Percentiles rank a stretch among this genome's conserved stretches.
Conservation (phyloP, 2,329 filamentous ascomycete genomes). For the Aspergillus quadricinctus region DNA sequence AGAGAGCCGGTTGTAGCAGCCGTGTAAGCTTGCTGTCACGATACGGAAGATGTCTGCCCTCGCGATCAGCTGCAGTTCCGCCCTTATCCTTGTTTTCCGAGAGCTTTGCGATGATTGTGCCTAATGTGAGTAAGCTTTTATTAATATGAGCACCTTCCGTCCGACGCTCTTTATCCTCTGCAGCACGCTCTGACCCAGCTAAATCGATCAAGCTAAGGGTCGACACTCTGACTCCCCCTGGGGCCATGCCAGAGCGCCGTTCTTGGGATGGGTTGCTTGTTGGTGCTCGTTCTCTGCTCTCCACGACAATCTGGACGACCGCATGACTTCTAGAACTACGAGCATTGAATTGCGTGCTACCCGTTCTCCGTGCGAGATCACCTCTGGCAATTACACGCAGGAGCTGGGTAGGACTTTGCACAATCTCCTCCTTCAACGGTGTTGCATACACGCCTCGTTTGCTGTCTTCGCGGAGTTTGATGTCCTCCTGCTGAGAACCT, state of each 20-base stretch:
- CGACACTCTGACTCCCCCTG: constrained; percentile 90
- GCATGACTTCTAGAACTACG: constrained; percentile 96
- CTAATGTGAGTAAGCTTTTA: constrained; percentile 90
- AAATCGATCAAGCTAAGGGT: constrained; percentile 94
- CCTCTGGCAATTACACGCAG: constrained; percentile 91
- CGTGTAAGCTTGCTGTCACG: constrained; percentile 96
- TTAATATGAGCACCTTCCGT: constrained; percentile 98
- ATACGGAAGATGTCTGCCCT: constrained; percentile 90
- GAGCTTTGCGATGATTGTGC: constrained; percentile 90
- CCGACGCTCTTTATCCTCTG: constrained; percentile 88
- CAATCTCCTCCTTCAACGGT: constrained; percentile 95
- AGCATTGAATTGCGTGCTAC: constrained; percentile 94
- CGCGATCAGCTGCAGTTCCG: constrained; percentile 67
- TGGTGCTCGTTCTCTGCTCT: constrained; percentile 82
- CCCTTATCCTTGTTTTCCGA: constrained; percentile 84
- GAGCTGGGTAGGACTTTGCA: constrained; percentile 93
- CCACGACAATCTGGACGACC: constrained; percentile 97
- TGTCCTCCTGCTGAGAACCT: constrained; percentile 71
- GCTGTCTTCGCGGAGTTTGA: constrained; percentile 93
- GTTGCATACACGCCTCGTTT: constrained; percentile 96
- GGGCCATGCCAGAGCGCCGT: constrained; percentile 66
- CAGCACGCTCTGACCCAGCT: constrained; percentile 91
- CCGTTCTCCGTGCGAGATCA: constrained; percentile 82
- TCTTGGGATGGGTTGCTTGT: constrained; percentile 48
- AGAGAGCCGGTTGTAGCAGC: constrained; percentile 84